Evolutionary conservation across 2,329 filamentous ascomycete genomes (phyloP).

Genomic region (Leptographium procerum): DNA sequence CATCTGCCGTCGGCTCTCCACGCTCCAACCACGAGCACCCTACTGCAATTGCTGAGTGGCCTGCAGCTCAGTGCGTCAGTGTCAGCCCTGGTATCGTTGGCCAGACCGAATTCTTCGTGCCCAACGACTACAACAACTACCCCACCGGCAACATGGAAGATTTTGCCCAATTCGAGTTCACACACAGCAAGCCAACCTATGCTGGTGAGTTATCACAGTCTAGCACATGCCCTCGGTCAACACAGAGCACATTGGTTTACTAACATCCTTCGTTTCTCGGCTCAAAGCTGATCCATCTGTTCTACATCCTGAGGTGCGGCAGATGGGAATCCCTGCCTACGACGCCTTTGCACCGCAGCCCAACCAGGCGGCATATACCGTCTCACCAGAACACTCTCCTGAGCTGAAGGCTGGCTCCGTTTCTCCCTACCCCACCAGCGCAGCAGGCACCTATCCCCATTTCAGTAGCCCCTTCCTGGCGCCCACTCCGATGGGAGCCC

Average conservation of each 20-base stretch:
- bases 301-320: conserved; percentile 43
- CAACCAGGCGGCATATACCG: conserved; percentile 33
- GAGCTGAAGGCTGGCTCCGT: conserved; percentile 34
- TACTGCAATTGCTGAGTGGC: conserved; percentile 49
- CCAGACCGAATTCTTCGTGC: conserved; percentile 39
- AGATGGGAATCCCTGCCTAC: conserved; percentile 37
- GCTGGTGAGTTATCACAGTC: conserved; percentile 42
- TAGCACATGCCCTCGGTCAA: conserved; percentile 22
- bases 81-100: conserved; percentile 54
- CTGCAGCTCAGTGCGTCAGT: conserved; percentile 40
- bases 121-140: conserved; percentile 46
- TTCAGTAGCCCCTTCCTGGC: conserved; percentile 31
- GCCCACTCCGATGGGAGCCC: conserved; percentile 28
- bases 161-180: conserved; percentile 35
- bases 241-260: background rate
- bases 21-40: conserved; percentile 49
- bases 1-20: conserved; percentile 57
- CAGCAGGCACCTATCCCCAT: conserved; percentile 23
- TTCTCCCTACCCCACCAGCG: conserved; percentile 42
- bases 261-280: conserved; percentile 11
- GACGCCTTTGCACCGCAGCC: conserved; percentile 35
- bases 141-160: conserved; percentile 37
- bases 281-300: conserved; percentile 38
- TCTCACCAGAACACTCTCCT: conserved; percentile 51
- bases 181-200: conserved; percentile 34